phyloP scores from a whole-genome alignment of 208 protist species.

The Balamuthia mandrillaris region DNA sequence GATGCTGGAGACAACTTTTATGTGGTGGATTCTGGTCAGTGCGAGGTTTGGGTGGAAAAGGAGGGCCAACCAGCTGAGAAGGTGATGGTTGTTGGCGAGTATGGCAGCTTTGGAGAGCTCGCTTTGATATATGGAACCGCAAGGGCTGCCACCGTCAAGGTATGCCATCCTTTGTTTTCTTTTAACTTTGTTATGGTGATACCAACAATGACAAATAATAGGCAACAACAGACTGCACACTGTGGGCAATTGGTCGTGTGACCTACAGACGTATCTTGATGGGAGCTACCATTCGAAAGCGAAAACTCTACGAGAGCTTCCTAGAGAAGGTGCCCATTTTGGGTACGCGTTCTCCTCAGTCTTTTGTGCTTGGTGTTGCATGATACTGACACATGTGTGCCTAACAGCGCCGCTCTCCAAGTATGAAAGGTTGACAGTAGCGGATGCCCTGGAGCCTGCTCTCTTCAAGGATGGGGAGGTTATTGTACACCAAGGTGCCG shows the following conservation, averaged over 20 bases:
- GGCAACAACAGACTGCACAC: constrained; percentile 34
- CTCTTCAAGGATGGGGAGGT: constrained; percentile 45
- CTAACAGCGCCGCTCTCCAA: constrained; percentile 17
- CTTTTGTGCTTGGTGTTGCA: neutral
- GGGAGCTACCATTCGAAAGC: constrained; percentile 57
- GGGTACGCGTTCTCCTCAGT: neutral
- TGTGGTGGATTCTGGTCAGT: constrained; percentile 69
- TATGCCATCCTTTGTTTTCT: neutral
- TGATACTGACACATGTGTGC: neutral
- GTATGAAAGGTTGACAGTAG: constrained; percentile 40
- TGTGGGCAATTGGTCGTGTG: constrained; percentile 71
- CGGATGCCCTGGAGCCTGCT: constrained; percentile 60
- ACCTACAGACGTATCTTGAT: constrained; percentile 69
- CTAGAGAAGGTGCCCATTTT: constrained; percentile 65
- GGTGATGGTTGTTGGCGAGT: constrained; percentile 49
- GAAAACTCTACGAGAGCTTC: constrained; percentile 68
- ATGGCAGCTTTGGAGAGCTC: constrained; percentile 72
- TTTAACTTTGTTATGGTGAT: neutral
- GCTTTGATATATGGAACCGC: constrained; percentile 73
- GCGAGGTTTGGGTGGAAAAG: constrained; percentile 59
- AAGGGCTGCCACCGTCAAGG: constrained; percentile 70
- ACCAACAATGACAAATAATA: neutral
- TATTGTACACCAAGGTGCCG: constrained; percentile 71
- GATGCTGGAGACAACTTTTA: constrained; percentile 77
- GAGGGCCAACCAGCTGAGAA: constrained; percentile 11